These are phyloP conservation scores for Actinomortierella ambigua DNA, from an alignment of 371 early-diverging fungal species.

Conservation along the genomic window DNA sequence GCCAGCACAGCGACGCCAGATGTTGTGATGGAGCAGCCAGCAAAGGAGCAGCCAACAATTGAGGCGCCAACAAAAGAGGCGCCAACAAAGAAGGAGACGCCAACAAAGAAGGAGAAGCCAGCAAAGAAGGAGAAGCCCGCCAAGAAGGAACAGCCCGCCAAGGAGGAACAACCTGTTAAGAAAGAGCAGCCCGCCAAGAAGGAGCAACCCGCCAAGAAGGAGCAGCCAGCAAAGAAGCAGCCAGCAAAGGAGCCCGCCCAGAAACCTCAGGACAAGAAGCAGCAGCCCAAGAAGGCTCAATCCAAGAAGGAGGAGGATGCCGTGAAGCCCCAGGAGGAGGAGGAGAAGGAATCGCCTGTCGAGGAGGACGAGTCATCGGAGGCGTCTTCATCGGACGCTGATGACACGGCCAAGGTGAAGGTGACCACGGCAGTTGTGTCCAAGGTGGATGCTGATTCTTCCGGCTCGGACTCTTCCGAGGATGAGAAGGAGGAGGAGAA, in stretches of 20 bases:
- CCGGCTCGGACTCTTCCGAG: conserved; percentile 15
- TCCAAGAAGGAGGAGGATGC: conserved; percentile 7
- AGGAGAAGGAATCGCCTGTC: conserved; percentile 1
- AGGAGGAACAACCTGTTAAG: conserved; percentile 2
- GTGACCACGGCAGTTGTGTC: conserved; percentile 18
- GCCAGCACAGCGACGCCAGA: conserved; percentile 42
- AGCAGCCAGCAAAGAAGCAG: conserved; percentile 5
- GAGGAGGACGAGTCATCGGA: not conserved
- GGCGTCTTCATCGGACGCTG: not conserved
- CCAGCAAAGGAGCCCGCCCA: not conserved
- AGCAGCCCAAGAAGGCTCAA: too few relatives aligned
- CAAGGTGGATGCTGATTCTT: conserved; percentile 7
- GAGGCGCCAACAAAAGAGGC: not conserved
- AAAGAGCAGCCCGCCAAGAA: conserved; percentile 5
- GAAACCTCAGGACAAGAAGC: too few relatives aligned
- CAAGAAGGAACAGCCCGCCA: conserved; percentile 4
- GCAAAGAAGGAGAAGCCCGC: conserved; percentile 1
- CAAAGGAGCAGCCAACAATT: not conserved
- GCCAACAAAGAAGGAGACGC: not conserved
- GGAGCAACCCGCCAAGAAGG: conserved; percentile 8
- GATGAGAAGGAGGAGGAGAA: conserved; percentile 7
- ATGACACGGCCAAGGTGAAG: conserved; percentile 1
- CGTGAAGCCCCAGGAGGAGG: conserved; percentile 2
- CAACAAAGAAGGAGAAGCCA: too few relatives aligned
- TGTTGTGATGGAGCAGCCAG: not conserved